Base-by-base conservation (phyloP, 495 filamentous ascomycete genomes). In the Echria macrotheca region DNA sequence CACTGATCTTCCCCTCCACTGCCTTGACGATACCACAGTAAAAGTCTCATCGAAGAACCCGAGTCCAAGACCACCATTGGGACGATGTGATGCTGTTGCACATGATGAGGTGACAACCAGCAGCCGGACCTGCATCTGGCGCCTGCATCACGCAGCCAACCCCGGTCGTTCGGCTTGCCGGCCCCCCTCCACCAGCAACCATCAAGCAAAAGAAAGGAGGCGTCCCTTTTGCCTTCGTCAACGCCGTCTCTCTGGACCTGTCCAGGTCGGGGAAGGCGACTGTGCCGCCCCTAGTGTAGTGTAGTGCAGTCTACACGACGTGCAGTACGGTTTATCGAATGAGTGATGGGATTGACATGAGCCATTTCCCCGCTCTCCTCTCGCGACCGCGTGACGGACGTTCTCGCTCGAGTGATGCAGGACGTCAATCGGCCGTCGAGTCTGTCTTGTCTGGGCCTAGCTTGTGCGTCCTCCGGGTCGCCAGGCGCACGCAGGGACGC, bases 81-180 rank as follows among this genome's bases (percentile, higher is more conserved):
- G 23, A 47, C 9, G 29, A 11, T 48, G 46, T 39, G 45, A 28
- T 48, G 45, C 10, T 18, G 25, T 47, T 33, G 22, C 44, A 46
- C 44, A 46, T 33, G 28, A 22, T n/a, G 38, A 21, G 46, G 46
- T 48, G 46, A 39, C 46, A 48, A 35, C 22, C 24, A 19, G 31
- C 17, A 32, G 47, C 12, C 42, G 42, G 31, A 51, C 53, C 53
- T 55, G 48, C 53, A 55, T 50, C 47, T 50, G 48, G n/a, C 53
- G 21, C 41, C 42, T 51, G 53, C 47, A 50, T 31, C 25, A 21
- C 21, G 43, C 33, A 46, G 29, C 19, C 35, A 10, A 11, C 42
- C 42, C 42, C 19, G 25, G 42, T 32, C 26, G 25, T 9, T 17
- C 22, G 26, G 42, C 25, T 7, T 44, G 42, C 26, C 42, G 42